Percentiles rank a stretch among this genome's conserved stretches.
phyloP scores from a whole-genome alignment of 2,329 filamentous ascomycete genomes.

The Trematosphaeria pertusa region DNA sequence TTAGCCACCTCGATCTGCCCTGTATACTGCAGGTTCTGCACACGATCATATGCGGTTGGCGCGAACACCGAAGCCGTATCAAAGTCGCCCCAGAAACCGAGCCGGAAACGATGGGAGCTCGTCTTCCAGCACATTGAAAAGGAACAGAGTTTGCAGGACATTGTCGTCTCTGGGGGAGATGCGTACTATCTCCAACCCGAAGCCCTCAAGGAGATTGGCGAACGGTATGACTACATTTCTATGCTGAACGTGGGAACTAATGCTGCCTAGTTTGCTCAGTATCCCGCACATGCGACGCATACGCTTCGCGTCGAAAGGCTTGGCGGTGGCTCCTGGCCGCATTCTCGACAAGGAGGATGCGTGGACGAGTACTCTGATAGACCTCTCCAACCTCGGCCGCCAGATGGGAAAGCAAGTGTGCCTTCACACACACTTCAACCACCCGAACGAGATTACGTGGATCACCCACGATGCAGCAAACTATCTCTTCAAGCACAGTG shows the following conservation, averaged over 20 bases:
- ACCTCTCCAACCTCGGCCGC: conserved; percentile 59
- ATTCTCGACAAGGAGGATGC: conserved; percentile 60
- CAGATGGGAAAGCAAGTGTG: conserved; percentile 65
- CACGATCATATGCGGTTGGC: conserved; percentile 66
- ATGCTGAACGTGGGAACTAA: conserved; percentile 6
- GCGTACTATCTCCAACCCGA: conserved; percentile 64
- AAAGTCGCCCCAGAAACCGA: conserved; percentile 42
- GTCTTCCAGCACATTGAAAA: conserved; percentile 65
- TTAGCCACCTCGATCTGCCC: conserved; percentile 67
- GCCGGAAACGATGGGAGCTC: conserved; percentile 61
- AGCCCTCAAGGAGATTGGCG: conserved; percentile 61
- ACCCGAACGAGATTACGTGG: conserved; percentile 68
- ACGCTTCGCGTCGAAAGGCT: conserved; percentile 68
- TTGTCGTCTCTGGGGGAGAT: conserved; percentile 70
- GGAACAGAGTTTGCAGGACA: conserved; percentile 60
- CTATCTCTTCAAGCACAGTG: conserved; percentile 58
- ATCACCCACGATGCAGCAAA: conserved; percentile 61
- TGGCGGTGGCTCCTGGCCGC: conserved; percentile 65
- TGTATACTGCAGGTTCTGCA: conserved; percentile 69
- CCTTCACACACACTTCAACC: conserved; percentile 71
- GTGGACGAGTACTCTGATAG: conserved; percentile 62
- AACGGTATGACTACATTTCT: conserved; percentile 34
- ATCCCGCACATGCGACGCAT: conserved; percentile 67
- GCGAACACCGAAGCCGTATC: conserved; percentile 60
- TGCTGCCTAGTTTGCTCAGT: conserved; percentile 53